A percentile compares a stretch with the other conserved stretches of the same genome.
phyloP scores from a whole-genome alignment of 148 eudicot genomes.

The Rhododendron ferrugineum region DNA sequence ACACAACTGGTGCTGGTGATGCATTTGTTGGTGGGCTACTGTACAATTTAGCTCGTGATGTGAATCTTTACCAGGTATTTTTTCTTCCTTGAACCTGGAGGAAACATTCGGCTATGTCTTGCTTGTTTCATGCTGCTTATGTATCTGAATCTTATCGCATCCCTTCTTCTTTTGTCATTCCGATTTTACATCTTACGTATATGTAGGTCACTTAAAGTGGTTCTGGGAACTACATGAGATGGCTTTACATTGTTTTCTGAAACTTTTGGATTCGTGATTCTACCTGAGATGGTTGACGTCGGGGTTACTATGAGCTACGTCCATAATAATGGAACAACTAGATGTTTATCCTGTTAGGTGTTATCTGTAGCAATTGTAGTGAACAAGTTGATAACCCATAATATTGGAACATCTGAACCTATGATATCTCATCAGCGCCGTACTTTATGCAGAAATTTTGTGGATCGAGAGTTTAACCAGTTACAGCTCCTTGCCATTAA shows the following conservation, averaged over 20 bases:
- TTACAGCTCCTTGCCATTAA: background rate
- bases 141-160: background rate
- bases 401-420: background rate
- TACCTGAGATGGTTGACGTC: background rate
- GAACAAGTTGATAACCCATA: background rate
- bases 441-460: background rate
- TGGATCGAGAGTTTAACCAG: background rate
- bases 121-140: slow-evolving; percentile 6
- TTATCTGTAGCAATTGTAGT: background rate
- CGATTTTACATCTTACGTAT: background rate
- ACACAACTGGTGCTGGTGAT: slow-evolving; percentile 96
- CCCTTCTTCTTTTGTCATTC: background rate
- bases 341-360: background rate
- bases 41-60: slow-evolving; percentile 55
- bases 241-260: background rate
- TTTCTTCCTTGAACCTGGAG: background rate
- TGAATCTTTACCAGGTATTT: slow-evolving; percentile 48
- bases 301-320: background rate
- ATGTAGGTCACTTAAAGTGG: background rate
- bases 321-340: background rate
- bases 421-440: background rate
- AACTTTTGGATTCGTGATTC: background rate
- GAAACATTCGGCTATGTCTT: background rate
- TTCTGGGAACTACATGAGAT: background rate
- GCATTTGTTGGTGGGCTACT: slow-evolving; percentile 78